Percentiles rank a stretch among this genome's conserved stretches.
These are phyloP conservation scores for Cercospora sp. DNA, from an alignment of 2,329 filamentous ascomycete species.

Conservation along the genomic window DNA sequence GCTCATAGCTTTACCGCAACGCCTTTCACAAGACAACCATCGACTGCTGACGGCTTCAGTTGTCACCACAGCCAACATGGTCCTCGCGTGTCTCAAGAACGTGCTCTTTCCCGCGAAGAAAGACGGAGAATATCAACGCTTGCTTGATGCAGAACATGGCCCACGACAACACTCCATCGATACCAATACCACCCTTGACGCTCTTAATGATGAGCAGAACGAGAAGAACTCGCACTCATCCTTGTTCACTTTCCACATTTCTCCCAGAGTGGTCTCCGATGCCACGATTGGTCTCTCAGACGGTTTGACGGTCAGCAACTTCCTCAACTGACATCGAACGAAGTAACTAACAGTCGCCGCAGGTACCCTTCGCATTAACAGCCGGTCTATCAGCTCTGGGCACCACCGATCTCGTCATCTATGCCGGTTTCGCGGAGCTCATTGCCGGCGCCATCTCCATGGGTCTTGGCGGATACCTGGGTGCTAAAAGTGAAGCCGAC, in stretches of 20 bases:
- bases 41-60: neutral
- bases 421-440: constrained; percentile 45
- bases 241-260: constrained; percentile 24
- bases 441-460: constrained; percentile 47
- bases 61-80: constrained; percentile 3
- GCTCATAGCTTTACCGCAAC: neutral
- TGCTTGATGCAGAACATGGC: constrained; percentile 15
- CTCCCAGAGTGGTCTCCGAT: constrained; percentile 49
- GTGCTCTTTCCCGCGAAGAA: constrained; percentile 11
- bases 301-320: constrained; percentile 44
- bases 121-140: constrained; percentile 13
- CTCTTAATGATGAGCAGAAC: constrained; percentile 9
- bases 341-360: neutral
- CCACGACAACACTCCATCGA: constrained; percentile 11
- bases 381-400: constrained; percentile 46
- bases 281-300: constrained; percentile 47
- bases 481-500: constrained; percentile 54
- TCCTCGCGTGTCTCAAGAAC: constrained; percentile 15
- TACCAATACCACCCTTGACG: neutral
- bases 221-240: neutral
- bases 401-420: constrained; percentile 43
- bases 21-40: neutral
- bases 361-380: constrained; percentile 45
- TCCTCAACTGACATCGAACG: neutral
- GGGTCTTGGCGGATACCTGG: constrained; percentile 48